phyloP scores from a whole-genome alignment of 73 alveolate genomes.

The Durusdinium trenchii region DNA sequence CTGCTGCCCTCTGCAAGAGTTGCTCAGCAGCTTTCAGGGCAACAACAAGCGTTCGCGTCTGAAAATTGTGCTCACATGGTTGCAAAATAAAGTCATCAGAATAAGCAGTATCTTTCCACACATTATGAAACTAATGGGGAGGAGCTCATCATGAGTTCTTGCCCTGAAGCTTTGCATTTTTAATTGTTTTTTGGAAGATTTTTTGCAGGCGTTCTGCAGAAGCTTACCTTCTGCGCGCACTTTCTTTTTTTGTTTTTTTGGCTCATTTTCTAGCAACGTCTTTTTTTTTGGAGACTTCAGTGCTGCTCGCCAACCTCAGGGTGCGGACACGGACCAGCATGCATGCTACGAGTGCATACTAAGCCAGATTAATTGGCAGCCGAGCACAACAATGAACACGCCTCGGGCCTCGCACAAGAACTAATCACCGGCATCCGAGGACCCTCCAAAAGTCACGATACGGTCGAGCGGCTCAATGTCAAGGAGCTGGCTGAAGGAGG shows the following conservation, averaged over 20 bases:
- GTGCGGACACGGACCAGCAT: neutral
- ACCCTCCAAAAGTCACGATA: too few species aligned
- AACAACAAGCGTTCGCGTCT: too few species aligned
- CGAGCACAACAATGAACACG: too few species aligned
- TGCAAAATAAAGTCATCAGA: neutral
- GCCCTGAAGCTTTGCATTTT: constrained; percentile 67
- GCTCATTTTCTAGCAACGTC: neutral
- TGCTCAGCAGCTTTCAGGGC: constrained; percentile 70
- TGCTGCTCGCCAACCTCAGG: constrained; percentile 33
- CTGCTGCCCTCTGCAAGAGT: constrained; percentile 39
- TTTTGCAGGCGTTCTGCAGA: constrained; percentile 94
- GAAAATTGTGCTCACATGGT: neutral
- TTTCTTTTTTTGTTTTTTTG: constrained; percentile 44
- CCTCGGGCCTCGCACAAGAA: too few species aligned
- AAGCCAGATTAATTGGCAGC: too few species aligned
- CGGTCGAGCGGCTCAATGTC: too few species aligned
- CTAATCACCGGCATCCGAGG: too few species aligned
- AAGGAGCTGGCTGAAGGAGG: constrained; percentile 7
- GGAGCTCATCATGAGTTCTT: constrained; percentile 27
- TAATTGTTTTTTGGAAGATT: constrained; percentile 52
- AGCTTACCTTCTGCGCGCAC: constrained; percentile 62
- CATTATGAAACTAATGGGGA: neutral
- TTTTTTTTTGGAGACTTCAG: neutral
- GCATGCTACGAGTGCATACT: constrained; percentile 56
- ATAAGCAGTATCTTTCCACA: neutral